phyloP scores from a whole-genome alignment of 2,329 filamentous ascomycete genomes.

The Talaromyces piceae region DNA sequence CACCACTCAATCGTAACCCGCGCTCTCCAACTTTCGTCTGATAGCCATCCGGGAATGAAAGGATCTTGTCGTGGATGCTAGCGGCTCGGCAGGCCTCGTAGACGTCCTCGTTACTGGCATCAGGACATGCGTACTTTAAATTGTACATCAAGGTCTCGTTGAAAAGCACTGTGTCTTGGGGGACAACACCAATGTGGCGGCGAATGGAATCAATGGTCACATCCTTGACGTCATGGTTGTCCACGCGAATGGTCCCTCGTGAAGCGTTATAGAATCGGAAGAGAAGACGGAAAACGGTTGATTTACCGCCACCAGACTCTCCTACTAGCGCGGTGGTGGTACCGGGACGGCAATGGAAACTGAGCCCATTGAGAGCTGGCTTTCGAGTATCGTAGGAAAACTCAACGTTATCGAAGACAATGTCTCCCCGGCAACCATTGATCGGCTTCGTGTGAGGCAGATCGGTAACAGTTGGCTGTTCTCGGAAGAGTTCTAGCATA shows the following conservation, averaged over 20 bases:
- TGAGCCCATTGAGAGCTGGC: constrained; percentile 73
- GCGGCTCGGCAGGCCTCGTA: constrained; percentile 75
- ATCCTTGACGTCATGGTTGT: constrained; percentile 75
- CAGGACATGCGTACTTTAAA: constrained; percentile 76
- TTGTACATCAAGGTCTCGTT: constrained; percentile 96
- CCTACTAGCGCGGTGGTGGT: constrained; percentile 95
- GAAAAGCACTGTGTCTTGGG: constrained; percentile 92
- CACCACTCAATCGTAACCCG: constrained; percentile 76
- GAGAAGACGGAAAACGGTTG: constrained; percentile 87
- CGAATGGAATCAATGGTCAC: constrained; percentile 91
- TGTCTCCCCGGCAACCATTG: constrained; percentile 65
- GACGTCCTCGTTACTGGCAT: constrained; percentile 73
- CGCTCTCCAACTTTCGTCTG: constrained; percentile 86
- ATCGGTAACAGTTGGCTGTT: constrained; percentile 85
- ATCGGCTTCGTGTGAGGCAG: constrained; percentile 57
- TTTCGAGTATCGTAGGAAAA: constrained; percentile 87
- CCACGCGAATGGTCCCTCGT: constrained; percentile 72
- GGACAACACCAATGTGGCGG: constrained; percentile 86
- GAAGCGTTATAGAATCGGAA: constrained; percentile 93
- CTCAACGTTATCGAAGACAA: constrained; percentile 79
- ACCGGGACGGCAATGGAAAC: constrained; percentile 78
- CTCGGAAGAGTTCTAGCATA: constrained; percentile 91
- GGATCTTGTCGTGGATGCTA: constrained; percentile 86
- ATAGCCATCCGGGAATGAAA: constrained; percentile 82
- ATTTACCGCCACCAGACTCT: constrained; percentile 94